phyloP scores from a whole-genome alignment of 805 yeast genomes.

The Candida quercuum region DNA sequence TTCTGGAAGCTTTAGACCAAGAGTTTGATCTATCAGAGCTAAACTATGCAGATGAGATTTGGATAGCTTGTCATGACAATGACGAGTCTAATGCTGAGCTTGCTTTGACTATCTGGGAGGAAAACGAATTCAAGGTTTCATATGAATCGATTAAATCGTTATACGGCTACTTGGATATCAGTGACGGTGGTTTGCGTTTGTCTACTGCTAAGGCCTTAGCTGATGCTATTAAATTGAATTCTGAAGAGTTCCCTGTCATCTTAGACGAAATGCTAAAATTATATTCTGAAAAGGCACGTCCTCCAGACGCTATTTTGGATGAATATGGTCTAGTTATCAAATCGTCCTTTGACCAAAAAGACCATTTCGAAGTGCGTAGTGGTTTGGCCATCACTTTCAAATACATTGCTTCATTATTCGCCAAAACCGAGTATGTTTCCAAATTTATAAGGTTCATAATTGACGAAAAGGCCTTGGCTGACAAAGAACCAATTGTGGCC shows the following conservation, averaged over 20 bases:
- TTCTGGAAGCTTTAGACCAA: conserved; percentile 79
- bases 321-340: conserved; percentile 74
- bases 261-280: conserved; percentile 44
- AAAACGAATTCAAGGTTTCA: conserved; percentile 52
- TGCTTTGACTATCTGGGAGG: conserved; percentile 84
- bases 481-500: conserved; percentile 64
- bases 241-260: conserved; percentile 25
- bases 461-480: conserved; percentile 64
- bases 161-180: conserved; percentile 42
- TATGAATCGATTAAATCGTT: conserved; percentile 41
- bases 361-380: conserved; percentile 80
- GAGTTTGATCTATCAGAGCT: conserved; percentile 55
- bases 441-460: conserved; percentile 59
- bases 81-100: conserved; percentile 54
- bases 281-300: conserved; percentile 57
- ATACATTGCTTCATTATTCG: conserved; percentile 43
- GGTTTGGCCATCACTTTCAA: conserved; percentile 71
- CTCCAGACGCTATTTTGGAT: conserved; percentile 74
- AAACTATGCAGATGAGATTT: conserved; percentile 60
- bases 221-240: conserved; percentile 40
- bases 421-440: conserved; percentile 35
- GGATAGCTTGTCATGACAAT: conserved; percentile 73
- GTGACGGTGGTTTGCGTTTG: conserved; percentile 62
- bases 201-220: conserved; percentile 70
- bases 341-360: conserved; percentile 54